Evolutionary conservation across 805 yeast genomes (phyloP).

Genomic region (Nakazawaea populi): DNA sequence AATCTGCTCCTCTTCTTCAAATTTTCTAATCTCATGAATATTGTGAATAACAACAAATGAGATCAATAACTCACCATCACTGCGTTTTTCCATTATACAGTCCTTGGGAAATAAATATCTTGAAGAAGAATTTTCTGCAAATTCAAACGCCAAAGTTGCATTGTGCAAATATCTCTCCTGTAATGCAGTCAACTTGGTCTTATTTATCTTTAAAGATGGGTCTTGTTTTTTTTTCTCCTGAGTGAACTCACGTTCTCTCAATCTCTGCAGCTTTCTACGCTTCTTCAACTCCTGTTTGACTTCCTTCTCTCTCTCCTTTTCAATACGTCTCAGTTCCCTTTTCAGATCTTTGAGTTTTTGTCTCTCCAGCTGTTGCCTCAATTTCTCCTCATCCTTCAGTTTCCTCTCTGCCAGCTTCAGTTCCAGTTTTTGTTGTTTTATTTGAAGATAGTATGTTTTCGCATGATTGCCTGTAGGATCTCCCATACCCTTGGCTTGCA

Average conservation of each 20-base stretch:
- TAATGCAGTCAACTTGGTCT: conserved; percentile 64
- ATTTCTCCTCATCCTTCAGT: conserved; percentile 13
- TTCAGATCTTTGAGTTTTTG: conserved; percentile 16
- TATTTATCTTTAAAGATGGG: conserved; percentile 25
- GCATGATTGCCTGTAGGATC: conserved; percentile 14
- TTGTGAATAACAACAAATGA: conserved; percentile 49
- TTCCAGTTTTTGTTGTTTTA: conserved; percentile 12
- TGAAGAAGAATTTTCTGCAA: conserved; percentile 68
- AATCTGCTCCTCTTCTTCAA: conserved; percentile 19
- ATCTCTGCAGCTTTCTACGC: conserved; percentile 9
- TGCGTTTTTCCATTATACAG: conserved; percentile 59
- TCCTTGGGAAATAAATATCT: conserved; percentile 74
- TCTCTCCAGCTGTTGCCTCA: conserved; percentile 5
- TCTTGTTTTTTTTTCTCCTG: conserved; percentile 16
- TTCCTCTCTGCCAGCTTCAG: conserved; percentile 13
- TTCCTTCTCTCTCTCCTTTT: conserved; percentile 14
- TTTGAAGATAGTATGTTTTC: conserved; percentile 7
- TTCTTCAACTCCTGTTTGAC: conserved; percentile 9
- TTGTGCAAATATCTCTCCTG: conserved; percentile 64
- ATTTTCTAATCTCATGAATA: conserved; percentile 34
- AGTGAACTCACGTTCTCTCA: conserved; percentile 15
- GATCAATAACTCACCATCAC: conserved; percentile 36
- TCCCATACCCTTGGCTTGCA: conserved; percentile 73
- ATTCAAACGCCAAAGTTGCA: conserved; percentile 81
- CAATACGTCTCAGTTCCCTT: conserved; percentile 16